Evolutionary conservation across 768 basidiomycete genomes (phyloP), one percentile per base, ranked within the genome.

Genomic region (Rossbeevera mucosa): DNA sequence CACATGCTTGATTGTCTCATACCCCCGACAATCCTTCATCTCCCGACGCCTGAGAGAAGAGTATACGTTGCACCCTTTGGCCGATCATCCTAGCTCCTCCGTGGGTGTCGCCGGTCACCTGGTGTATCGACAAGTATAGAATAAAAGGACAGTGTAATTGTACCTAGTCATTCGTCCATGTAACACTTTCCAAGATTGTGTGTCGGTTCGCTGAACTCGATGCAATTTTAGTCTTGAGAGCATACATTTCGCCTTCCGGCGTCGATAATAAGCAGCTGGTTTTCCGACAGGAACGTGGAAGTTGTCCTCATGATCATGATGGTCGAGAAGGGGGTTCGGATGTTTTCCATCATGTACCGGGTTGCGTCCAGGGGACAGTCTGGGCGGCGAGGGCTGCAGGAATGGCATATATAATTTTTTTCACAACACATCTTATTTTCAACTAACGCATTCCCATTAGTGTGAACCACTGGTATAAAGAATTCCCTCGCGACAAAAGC

Each of bases 61-160:
- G 50, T 28, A 7, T 30, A 66, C 59, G 78, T 65, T 79, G 62
- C 77, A 75, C 76, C 57, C 78, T 80, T 84, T 81, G 83, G 83
- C 83, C 69, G 77, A 68, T 61, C 75, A 70, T 77, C 74, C 75
- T 72, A 66, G 59, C 60, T 61, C 25, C 11, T 57, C 58, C 59
- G 60, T 77, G 77, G 79, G 70, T 72, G 74, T 31, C 57, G 54
- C 74, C 75, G 73, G 83, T 84, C 84, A 85, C 82, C 83, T 80
- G 74, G 79, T 78, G 80, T 74, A 76, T 74, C 76, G 54, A 80
- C 73, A 72, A 14, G 14, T n/a, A 11, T 3, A 13, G 14, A n/a
- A 45, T 13, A 18, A 26, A 20, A 33, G 14, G 16, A 14, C 11
- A 20, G 11, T 52, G 29, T 52, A 31, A 31, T 13, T 24, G 8